Base-by-base conservation (phyloP, 176 grass and related monocot species). In the Bothriochloa decipiens region DNA sequence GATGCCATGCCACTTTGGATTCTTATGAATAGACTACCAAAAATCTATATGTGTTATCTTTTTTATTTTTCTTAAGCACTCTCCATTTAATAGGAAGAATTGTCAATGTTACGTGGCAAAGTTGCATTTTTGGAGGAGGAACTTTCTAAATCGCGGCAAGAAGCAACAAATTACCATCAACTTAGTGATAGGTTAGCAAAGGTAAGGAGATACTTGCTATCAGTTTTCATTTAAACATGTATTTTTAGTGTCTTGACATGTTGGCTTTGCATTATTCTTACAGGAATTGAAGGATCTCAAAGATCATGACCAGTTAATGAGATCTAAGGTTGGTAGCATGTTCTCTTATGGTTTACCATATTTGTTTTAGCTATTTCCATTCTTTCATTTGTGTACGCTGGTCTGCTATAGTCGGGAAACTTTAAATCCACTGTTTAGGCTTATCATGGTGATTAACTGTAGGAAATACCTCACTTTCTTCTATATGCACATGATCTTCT, bases 261-360 rank as follows among this genome's bases (percentile, higher is more conserved):
- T 75, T 88, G 80, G 8, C 23, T 71, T 86, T 81, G 25, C 57
- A 67, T 85, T 81, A 81, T 63, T 76, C 83, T 92, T 22, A 63
- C 74, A 99, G 97, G 97, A 96, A 90, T 75, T 94, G 86, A 96
- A 94, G 92, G 93, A 96, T 68, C 61, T 91, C 72, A 99, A 96
- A 92, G 97, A 99, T 45, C 90, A 89, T 74, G 89, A 94, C 67
- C 97, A 96, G 69, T 91, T 94, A 86, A 91, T 89, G 79, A 96
- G 93, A 86, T 86, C 84, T 81, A 96, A 99, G 93, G 97, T 99
- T 79, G 80, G 68, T 40, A 74, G 76, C 28, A 65, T 72, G 57
- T 49, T 86, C 58, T 75, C 14, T 65, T 80, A 27, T 61, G 7
- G 15, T 28, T 77, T 74, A 80, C 26, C 67, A 25, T 83, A 52